Evolutionary conservation across 73 alveolate genomes (phyloP).

Genomic region (Tetrahymena borealis): DNA sequence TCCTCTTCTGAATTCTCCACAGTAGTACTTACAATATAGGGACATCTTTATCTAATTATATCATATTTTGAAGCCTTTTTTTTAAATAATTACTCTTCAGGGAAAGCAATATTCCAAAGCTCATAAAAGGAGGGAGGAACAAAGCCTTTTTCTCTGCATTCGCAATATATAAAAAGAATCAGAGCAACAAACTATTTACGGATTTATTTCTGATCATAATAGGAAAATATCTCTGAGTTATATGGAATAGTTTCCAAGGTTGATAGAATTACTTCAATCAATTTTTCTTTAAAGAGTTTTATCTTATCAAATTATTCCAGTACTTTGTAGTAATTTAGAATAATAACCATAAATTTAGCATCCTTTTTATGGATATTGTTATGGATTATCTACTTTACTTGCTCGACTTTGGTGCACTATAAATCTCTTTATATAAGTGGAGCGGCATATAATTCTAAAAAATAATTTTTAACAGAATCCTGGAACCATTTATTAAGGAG

Average conservation of each 20-base stretch:
- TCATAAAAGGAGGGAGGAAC: neutral
- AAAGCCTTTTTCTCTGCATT: neutral
- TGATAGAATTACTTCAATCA: neutral
- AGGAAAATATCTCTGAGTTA: neutral
- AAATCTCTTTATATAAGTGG: neutral
- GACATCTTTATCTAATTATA: neutral
- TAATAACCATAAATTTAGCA: neutral
- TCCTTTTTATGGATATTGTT: neutral
- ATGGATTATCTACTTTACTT: neutral
- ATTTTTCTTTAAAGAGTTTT: neutral
- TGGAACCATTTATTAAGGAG: neutral
- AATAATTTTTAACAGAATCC: neutral
- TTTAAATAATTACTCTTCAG: neutral
- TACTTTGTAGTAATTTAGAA: neutral
- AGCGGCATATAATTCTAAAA: neutral
- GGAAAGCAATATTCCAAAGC: neutral
- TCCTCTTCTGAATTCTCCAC: too few relatives aligned
- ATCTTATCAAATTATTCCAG: neutral
- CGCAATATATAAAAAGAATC: neutral
- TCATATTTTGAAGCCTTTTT: neutral
- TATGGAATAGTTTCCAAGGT: neutral
- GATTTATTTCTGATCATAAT: neutral
- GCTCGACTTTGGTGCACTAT: neutral
- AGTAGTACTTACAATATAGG: too few relatives aligned
- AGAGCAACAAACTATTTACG: neutral